Conservation (phyloP, 768 basidiomycete genomes). For the Boletales sp. region DNA sequence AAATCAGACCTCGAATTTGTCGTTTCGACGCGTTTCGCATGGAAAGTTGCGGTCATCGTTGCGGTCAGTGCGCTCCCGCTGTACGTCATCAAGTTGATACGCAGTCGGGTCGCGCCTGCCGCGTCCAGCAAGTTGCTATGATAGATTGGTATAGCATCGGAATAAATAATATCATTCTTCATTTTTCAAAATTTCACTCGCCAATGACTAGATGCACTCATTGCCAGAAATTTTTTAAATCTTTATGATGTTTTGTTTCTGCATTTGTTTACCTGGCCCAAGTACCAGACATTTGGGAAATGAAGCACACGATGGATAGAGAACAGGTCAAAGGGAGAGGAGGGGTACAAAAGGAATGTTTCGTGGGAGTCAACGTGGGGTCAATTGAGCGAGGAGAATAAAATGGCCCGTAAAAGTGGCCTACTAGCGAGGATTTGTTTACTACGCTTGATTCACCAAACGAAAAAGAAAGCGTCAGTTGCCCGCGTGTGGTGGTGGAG, state of each 20-base stretch:
- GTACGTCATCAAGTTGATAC: conserved; percentile 85
- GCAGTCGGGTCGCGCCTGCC: conserved; percentile 84
- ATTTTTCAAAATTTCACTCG: too few relatives aligned
- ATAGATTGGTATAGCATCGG: background rate
- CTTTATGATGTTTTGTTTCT: conserved; percentile 36
- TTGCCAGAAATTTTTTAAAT: conserved; percentile 22
- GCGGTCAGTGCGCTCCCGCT: conserved; percentile 90
- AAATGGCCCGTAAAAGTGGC: background rate
- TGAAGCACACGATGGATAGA: conserved; percentile 19
- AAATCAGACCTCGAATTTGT: conserved; percentile 86
- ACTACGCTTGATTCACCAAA: conserved; percentile 20
- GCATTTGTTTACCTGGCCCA: conserved; percentile 25
- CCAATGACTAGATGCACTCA: background rate
- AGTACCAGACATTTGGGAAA: conserved; percentile 23
- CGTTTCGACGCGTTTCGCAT: conserved; percentile 79
- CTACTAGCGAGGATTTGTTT: conserved; percentile 9
- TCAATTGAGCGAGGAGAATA: background rate
- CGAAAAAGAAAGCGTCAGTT: conserved; percentile 21
- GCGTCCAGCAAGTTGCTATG: conserved; percentile 88
- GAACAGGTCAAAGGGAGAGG: background rate
- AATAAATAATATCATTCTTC: too few relatives aligned
- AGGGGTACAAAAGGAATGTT: conserved; percentile 8
- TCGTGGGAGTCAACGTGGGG: conserved; percentile 6
- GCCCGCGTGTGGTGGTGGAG: conserved; percentile 43
- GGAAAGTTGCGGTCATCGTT: conserved; percentile 95